Conservation (phyloP, 139 green algal species). For the Chlorokybus atmophyticus region DNA sequence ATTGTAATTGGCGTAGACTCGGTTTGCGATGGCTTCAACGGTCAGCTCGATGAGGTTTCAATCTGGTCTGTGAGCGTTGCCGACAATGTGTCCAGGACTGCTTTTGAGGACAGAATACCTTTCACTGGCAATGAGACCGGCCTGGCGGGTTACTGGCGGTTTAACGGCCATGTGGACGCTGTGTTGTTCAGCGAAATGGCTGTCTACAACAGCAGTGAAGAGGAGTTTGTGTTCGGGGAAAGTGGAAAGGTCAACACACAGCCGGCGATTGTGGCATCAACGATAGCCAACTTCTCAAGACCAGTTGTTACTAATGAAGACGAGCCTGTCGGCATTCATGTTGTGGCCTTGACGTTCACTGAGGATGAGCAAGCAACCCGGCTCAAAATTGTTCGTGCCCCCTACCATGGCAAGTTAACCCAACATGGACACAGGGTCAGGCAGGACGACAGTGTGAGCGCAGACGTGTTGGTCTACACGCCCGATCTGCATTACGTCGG, state of each 20-base stretch:
- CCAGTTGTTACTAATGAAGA: slow-evolving; percentile 1
- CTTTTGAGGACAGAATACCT: no score
- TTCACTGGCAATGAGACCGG: slow-evolving; percentile 7
- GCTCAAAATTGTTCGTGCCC: no score
- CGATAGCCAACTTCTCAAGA: slow-evolving; percentile 3
- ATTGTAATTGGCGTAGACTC: not conserved
- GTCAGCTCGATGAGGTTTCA: slow-evolving; percentile 12
- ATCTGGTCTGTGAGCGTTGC: slow-evolving; percentile 2
- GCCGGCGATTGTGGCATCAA: slow-evolving; percentile 8
- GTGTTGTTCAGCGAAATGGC: no score
- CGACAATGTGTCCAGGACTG: slow-evolving; percentile 1
- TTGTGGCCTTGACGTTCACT: no score
- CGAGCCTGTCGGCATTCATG: no score
- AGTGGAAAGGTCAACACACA: slow-evolving; percentile 7
- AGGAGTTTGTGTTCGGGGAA: not conserved
- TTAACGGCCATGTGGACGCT: no score
- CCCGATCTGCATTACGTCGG: not conserved
- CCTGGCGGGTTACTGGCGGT: slow-evolving; percentile 11
- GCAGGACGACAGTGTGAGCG: no score
- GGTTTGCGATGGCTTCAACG: slow-evolving; percentile 6
- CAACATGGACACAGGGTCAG: no score
- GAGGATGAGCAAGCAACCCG: no score
- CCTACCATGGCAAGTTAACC: no score
- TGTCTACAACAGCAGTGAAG: no score
- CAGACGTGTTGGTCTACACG: no score